Evolutionary conservation across 495 filamentous ascomycete genomes (phyloP).

Genomic region (Penicillium herquei): DNA sequence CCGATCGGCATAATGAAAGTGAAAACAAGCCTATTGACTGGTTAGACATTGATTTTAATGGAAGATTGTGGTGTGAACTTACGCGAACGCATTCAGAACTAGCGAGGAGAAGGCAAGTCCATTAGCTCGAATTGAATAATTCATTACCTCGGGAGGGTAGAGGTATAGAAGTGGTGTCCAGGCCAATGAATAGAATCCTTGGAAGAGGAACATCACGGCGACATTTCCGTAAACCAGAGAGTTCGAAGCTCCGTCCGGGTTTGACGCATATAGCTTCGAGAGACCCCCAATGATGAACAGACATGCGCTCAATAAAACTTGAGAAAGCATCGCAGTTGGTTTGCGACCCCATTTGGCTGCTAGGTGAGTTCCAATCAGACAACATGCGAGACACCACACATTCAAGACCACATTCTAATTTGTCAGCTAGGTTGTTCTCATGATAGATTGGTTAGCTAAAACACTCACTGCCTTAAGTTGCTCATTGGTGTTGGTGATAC

Average conservation of each 20-base stretch:
- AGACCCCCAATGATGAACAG: constrained; percentile 52
- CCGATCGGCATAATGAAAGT: constrained; percentile 53
- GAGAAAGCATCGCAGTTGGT: constrained; percentile 39
- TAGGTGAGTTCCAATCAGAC: constrained; percentile 37
- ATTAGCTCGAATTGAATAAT: constrained; percentile 24
- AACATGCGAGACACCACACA: constrained; percentile 39
- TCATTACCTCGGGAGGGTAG: constrained; percentile 55
- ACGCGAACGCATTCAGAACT: constrained; percentile 48
- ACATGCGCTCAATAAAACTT: constrained; percentile 36
- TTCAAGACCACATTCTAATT: constrained; percentile 42
- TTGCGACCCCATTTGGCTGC: constrained; percentile 42
- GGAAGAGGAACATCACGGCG: constrained; percentile 46
- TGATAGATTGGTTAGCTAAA: not conserved
- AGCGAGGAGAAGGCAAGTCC: constrained; percentile 21
- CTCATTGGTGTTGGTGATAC: constrained; percentile 37
- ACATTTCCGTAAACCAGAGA: constrained; percentile 41
- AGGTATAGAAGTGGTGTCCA: constrained; percentile 60
- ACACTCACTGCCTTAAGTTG: constrained; percentile 46
- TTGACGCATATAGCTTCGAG: constrained; percentile 46
- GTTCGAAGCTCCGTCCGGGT: constrained; percentile 30
- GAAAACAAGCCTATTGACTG: constrained; percentile 29
- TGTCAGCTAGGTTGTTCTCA: not conserved
- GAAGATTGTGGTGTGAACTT: constrained; percentile 6
- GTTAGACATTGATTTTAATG: not conserved
- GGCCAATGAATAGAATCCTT: constrained; percentile 58